phyloP scores from a whole-genome alignment of 306 rosid genomes.

The Acacia crassicarpa region DNA sequence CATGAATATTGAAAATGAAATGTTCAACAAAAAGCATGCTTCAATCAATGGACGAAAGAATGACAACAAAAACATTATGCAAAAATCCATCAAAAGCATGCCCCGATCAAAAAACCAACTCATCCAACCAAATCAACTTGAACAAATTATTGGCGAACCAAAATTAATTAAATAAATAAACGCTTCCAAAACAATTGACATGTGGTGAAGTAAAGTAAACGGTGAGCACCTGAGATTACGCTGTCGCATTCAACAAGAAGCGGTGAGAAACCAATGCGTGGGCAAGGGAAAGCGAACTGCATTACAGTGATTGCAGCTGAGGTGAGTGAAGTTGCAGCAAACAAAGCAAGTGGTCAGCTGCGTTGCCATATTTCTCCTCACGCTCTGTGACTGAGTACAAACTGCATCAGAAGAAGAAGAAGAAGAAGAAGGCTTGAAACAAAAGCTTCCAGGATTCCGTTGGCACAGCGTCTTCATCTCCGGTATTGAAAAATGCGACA shows the following conservation, averaged over 20 bases:
- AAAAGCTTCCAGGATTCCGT: background rate
- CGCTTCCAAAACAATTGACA: background rate
- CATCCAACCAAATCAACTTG: background rate
- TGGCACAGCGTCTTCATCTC: background rate
- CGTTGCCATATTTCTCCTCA: constrained; percentile 51
- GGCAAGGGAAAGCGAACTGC: no score
- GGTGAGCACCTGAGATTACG: constrained; percentile 53
- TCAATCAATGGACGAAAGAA: background rate
- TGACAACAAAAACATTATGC: background rate
- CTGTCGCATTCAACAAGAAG: constrained; percentile 51
- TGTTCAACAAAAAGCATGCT: background rate
- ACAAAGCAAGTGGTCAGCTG: constrained; percentile 61
- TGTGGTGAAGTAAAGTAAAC: no score
- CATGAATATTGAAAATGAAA: background rate
- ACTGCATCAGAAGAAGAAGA: background rate
- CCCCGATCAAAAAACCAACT: background rate
- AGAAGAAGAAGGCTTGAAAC: background rate
- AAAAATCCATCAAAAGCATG: background rate
- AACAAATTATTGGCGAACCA: no score
- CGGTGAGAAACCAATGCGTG: no score
- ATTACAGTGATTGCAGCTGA: constrained; percentile 29
- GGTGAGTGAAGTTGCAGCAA: constrained; percentile 45
- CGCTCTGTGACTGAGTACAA: background rate
- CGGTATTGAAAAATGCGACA: background rate
- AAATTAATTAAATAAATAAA: background rate